These are phyloP conservation scores for Sicyos edulis DNA, from an alignment of 306 rosid genomes.

Conservation along the genomic window DNA sequence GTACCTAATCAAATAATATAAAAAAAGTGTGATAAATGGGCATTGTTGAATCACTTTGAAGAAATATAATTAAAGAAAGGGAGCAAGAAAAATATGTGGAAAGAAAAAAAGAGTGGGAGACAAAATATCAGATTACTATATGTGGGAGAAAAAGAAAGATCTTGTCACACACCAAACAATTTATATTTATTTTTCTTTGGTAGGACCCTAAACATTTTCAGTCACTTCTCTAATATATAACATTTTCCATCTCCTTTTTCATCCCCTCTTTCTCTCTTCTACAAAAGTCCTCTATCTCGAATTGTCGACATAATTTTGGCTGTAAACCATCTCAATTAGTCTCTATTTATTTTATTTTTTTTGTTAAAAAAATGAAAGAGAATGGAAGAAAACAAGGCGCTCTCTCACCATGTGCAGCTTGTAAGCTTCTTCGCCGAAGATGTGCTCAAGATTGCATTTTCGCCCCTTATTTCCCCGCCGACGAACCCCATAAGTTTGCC, in stretches of 20 bases:
- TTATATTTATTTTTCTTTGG: constrained; percentile 30
- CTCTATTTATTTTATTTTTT: too few relatives aligned
- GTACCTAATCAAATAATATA: too few relatives aligned
- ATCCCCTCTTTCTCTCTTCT: neutral
- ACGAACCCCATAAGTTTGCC: constrained; percentile 86
- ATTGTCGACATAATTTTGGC: neutral
- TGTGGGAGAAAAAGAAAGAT: constrained; percentile 62
- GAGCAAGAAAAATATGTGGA: neutral
- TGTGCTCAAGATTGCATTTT: constrained; percentile 80
- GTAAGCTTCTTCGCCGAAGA: constrained; percentile 86
- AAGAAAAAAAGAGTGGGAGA: constrained; percentile 12
- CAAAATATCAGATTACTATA: constrained; percentile 36
- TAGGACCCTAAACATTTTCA: constrained; percentile 70
- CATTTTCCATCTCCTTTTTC: neutral
- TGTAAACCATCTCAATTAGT: neutral
- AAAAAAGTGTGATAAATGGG: neutral
- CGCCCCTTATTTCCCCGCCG: constrained; percentile 96
- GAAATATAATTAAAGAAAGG: neutral
- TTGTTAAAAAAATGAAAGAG: constrained; percentile 45
- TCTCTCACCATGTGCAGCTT: constrained; percentile 88
- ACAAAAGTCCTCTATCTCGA: too few relatives aligned
- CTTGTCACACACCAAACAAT: constrained; percentile 34
- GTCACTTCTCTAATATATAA: constrained; percentile 27
- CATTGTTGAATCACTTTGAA: neutral
- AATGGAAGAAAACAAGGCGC: constrained; percentile 75